Percentiles rank a stretch among this genome's conserved stretches.
Evolutionary conservation across 371 early-diverging fungal species (phyloP).

Genomic region (Actinomortierella wolfii): DNA sequence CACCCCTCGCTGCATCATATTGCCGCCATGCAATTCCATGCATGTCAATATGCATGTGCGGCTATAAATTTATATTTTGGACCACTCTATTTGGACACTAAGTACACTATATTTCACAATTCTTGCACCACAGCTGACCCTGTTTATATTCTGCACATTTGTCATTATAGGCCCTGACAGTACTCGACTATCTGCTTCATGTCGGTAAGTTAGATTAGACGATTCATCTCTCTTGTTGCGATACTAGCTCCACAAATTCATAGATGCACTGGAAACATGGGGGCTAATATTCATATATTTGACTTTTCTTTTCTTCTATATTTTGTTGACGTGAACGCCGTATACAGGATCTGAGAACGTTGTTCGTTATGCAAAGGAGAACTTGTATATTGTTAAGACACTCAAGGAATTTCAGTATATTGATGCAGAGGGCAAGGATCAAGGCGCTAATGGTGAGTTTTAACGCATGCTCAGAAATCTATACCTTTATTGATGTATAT

Average conservation of each 20-base stretch:
- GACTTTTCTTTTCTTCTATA: too few species aligned
- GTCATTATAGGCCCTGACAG: conserved; percentile 54
- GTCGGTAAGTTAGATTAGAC: conserved; percentile 26
- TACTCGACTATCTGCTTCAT: conserved; percentile 48
- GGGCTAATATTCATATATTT: too few species aligned
- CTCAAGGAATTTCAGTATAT: conserved; percentile 94
- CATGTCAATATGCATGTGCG: too few species aligned
- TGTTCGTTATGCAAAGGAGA: conserved; percentile 86
- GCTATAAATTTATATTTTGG: too few species aligned
- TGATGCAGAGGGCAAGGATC: conserved; percentile 91
- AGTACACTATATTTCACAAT: not conserved
- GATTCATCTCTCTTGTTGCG: too few species aligned
- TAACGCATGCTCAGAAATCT: not conserved
- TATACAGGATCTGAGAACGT: conserved; percentile 85
- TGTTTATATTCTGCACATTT: not conserved
- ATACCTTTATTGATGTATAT: not conserved
- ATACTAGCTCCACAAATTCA: too few species aligned
- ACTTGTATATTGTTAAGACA: conserved; percentile 92
- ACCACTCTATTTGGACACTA: not conserved
- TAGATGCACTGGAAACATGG: too few species aligned
- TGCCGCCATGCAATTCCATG: too few species aligned
- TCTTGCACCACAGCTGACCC: not conserved
- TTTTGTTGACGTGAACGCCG: not conserved
- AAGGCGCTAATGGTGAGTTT: conserved; percentile 78
- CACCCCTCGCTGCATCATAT: too few species aligned